Percentiles rank a stretch among this genome's conserved stretches.
Evolutionary conservation across 129 eudicot species (phyloP).

Genomic region (Helichrysum umbraculigerum): DNA sequence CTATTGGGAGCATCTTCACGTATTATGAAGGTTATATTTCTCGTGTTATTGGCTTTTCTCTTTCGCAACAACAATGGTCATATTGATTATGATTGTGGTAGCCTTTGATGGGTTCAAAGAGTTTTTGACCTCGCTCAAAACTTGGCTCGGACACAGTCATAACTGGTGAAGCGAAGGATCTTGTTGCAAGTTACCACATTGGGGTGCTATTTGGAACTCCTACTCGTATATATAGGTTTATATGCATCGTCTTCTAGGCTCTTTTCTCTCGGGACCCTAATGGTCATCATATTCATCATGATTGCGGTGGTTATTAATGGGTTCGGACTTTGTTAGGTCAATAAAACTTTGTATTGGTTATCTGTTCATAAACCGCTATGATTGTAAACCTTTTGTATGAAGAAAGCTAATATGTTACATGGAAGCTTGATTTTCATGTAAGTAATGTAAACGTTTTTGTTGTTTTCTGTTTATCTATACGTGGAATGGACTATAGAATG

Average conservation of each 20-base stretch:
- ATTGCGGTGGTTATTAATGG: slow-evolving; percentile 48
- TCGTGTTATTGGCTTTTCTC: slow-evolving; percentile 35
- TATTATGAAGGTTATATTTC: slow-evolving; percentile 30
- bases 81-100: slow-evolving; percentile 59
- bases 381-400: no score
- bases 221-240: slow-evolving; percentile 19
- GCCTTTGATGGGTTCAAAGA: slow-evolving; percentile 36
- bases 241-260: slow-evolving; percentile 20
- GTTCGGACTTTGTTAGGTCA: no score
- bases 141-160: slow-evolving; percentile 12
- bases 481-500: no score
- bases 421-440: no score
- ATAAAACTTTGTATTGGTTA: no score
- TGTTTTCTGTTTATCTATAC: no score
- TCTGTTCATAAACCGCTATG: no score
- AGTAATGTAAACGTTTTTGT: no score
- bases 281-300: slow-evolving; percentile 43
- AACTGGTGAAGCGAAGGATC: slow-evolving; percentile 21
- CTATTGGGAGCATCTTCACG: slow-evolving; percentile 34
- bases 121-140: slow-evolving; percentile 25
- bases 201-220: slow-evolving; percentile 31
- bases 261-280: slow-evolving; percentile 29
- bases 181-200: slow-evolving; percentile 40
- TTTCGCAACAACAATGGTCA: slow-evolving; percentile 44
- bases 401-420: no score